These are phyloP conservation scores for Bipolaris cookei DNA, from an alignment of 2,329 filamentous ascomycete genomes.

Conservation along the genomic window DNA sequence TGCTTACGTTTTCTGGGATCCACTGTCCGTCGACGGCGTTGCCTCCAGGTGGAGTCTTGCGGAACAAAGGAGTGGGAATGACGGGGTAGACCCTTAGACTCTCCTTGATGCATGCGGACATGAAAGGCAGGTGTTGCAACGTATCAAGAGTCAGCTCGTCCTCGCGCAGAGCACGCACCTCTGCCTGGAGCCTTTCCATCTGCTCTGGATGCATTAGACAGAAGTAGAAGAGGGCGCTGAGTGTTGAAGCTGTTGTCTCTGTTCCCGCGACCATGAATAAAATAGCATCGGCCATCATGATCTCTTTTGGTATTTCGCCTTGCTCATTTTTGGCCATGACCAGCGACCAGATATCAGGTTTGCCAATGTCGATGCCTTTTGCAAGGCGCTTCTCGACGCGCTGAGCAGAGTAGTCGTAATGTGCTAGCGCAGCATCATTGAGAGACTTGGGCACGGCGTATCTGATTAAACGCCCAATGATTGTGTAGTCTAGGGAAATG, in stretches of 20 bases:
- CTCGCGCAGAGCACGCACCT: slow-evolving; percentile 27
- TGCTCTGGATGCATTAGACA: slow-evolving; percentile 28
- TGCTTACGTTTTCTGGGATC: slow-evolving; percentile 40
- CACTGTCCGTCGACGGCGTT: slow-evolving; percentile 37
- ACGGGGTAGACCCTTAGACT: slow-evolving; percentile 39
- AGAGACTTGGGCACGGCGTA: slow-evolving; percentile 3
- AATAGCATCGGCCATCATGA: slow-evolving; percentile 37
- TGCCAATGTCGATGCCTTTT: slow-evolving; percentile 12
- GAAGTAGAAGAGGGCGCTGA: slow-evolving; percentile 37
- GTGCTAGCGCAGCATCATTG: slow-evolving; percentile 15
- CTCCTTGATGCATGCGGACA: slow-evolving; percentile 55
- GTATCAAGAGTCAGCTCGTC: slow-evolving; percentile 15
- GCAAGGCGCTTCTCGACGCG: not conserved
- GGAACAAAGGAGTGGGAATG: slow-evolving; percentile 44
- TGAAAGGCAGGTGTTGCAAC: slow-evolving; percentile 43
- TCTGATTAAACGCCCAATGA: not conserved
- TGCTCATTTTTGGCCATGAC: slow-evolving; percentile 37
- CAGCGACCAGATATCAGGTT: slow-evolving; percentile 50
- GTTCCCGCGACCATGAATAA: slow-evolving; percentile 40
- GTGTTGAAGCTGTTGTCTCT: slow-evolving; percentile 37
- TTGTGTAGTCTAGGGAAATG: not conserved
- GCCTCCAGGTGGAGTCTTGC: slow-evolving; percentile 35
- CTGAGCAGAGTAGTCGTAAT: slow-evolving; percentile 10
- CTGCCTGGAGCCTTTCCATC: slow-evolving; percentile 24
- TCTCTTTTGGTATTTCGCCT: slow-evolving; percentile 23